phyloP scores from a whole-genome alignment of 2,329 filamentous ascomycete genomes.

The Lecanosticta acicola region DNA sequence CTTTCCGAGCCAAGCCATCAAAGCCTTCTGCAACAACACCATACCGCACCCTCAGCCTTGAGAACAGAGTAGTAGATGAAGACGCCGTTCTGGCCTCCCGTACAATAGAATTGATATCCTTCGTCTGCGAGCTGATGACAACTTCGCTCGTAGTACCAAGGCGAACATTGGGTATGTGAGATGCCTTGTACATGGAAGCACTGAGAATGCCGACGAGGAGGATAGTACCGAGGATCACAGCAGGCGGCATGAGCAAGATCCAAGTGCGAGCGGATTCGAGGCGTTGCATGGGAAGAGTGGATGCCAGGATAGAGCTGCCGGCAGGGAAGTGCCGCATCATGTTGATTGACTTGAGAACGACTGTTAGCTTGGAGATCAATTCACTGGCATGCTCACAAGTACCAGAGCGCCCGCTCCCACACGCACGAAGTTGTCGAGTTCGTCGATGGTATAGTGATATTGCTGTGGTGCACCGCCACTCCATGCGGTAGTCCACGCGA shows the following conservation, averaged over 20 bases:
- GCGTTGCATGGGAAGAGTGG: not conserved
- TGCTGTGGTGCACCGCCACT: not conserved
- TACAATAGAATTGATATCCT: not conserved
- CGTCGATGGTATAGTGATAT: not conserved
- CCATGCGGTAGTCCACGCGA: not conserved
- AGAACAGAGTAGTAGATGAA: not conserved
- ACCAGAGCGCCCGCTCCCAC: not conserved
- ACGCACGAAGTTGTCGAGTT: not conserved
- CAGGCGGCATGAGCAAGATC: not conserved
- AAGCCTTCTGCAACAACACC: not conserved
- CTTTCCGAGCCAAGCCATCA: not conserved
- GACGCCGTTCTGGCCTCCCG: not conserved
- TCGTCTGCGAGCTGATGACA: slow-evolving; percentile 1
- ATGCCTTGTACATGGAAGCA: not conserved
- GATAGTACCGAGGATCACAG: not conserved
- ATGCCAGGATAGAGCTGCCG: not conserved
- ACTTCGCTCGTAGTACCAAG: slow-evolving; percentile 2
- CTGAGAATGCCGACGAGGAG: not conserved
- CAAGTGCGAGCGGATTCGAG: not conserved
- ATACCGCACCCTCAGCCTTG: not conserved
- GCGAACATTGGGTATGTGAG: not conserved
- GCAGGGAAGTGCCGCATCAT: not conserved
- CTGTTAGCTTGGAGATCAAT: not conserved
- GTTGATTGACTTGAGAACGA: not conserved
- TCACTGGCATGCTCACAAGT: not conserved